phyloP scores from a whole-genome alignment of 352 stramenopile genomes.

The Phytophthora hybrid region DNA sequence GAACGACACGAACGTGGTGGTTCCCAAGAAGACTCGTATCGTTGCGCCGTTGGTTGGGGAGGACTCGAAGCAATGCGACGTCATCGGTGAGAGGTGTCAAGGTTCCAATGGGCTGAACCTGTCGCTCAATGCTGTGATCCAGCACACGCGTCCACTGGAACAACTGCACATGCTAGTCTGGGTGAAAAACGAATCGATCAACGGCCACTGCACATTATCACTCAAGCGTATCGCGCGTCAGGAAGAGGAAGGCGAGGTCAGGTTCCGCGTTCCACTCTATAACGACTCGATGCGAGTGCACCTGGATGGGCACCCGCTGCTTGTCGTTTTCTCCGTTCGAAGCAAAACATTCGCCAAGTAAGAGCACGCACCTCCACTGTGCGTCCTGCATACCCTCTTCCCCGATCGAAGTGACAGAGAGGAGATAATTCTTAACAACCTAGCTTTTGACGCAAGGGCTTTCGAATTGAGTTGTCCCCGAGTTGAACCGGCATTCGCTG shows the following conservation, averaged over 20 bases:
- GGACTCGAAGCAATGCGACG: slow-evolving; percentile 79
- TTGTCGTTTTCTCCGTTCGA: slow-evolving; percentile 82
- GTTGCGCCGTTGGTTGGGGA: slow-evolving; percentile 82
- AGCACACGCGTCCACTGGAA: slow-evolving; percentile 73
- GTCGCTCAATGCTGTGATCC: slow-evolving; percentile 78
- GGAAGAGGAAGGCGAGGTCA: slow-evolving; percentile 72
- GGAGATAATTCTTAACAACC: slow-evolving; percentile 39
- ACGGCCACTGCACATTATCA: slow-evolving; percentile 83
- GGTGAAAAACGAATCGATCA: slow-evolving; percentile 84
- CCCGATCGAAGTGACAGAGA: slow-evolving; percentile 29
- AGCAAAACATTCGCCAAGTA: slow-evolving; percentile 88
- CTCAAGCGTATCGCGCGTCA: slow-evolving; percentile 81
- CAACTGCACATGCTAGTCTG: slow-evolving; percentile 89
- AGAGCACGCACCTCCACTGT: slow-evolving; percentile 33
- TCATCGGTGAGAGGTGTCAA: slow-evolving; percentile 74
- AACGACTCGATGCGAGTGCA: slow-evolving; percentile 84
- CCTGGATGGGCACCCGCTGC: slow-evolving; percentile 71
- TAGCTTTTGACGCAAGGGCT: slow-evolving; percentile 11
- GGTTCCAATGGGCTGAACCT: slow-evolving; percentile 63
- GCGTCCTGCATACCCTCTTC: slow-evolving; percentile 32
- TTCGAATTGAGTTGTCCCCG: not conserved
- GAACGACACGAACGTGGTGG: slow-evolving; percentile 68
- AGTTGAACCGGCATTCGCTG: not conserved
- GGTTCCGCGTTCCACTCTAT: slow-evolving; percentile 81
- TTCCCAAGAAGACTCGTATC: slow-evolving; percentile 81